Conservation (phyloP, 352 stramenopile genomes). For the Blastocystis sp. region DNA sequence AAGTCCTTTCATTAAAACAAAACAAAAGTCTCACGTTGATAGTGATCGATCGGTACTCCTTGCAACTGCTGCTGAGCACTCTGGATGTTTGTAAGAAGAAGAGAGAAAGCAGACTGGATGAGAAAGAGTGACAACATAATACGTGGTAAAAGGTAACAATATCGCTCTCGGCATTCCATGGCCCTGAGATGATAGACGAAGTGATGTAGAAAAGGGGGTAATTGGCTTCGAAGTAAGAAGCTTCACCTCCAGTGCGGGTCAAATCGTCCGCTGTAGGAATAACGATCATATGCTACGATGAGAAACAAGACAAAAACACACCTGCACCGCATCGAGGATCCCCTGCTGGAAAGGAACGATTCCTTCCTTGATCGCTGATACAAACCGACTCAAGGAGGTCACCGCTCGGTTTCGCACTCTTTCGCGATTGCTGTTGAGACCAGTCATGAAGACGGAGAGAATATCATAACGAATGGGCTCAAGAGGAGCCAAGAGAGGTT, state of each 20-base stretch:
- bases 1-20: neutral
- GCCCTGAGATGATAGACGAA: constrained; percentile 8
- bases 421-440: neutral
- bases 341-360: constrained; percentile 35
- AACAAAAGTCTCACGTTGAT: neutral
- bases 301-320: neutral
- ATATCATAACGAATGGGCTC: neutral
- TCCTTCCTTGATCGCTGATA: neutral
- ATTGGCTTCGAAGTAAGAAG: neutral
- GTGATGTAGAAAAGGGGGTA: constrained; percentile 51
- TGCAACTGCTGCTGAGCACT: neutral
- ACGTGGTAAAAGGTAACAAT: constrained; percentile 39
- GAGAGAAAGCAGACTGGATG: neutral
- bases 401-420: neutral
- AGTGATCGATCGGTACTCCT: neutral
- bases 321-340: constrained; percentile 30
- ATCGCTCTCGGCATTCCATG: neutral
- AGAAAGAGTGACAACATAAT: neutral
- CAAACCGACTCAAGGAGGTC: neutral
- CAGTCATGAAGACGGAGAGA: constrained; percentile 3
- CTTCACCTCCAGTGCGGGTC: neutral
- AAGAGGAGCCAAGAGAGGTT: neutral
- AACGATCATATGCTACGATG: neutral
- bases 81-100: neutral
- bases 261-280: neutral